Percentiles rank a stretch among this genome's conserved stretches.
phyloP scores from a whole-genome alignment of 768 basidiomycete genomes.

The Panellus pusillus region DNA sequence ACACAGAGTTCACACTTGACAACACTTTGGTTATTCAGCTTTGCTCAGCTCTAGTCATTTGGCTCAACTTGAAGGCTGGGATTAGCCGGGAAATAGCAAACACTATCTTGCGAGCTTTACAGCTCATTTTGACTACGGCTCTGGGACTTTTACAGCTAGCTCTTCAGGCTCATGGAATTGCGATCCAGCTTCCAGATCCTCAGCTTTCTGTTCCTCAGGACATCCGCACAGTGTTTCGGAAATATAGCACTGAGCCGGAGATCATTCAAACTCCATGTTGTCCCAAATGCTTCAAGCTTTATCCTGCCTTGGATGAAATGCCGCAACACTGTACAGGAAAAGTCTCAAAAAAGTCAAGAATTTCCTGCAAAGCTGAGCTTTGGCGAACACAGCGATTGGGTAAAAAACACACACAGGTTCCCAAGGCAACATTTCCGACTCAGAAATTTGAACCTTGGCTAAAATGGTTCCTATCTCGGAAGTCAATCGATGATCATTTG shows the following conservation, averaged over 20 bases:
- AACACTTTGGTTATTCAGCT: no score
- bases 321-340: not conserved
- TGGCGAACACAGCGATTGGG: not conserved
- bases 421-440: not conserved
- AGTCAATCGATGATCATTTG: not conserved
- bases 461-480: not conserved
- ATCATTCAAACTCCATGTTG: not conserved
- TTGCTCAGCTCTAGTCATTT: not conserved
- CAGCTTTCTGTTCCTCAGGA: not conserved
- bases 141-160: not conserved
- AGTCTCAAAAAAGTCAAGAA: not conserved
- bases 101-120: not conserved
- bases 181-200: not conserved
- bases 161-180: not conserved
- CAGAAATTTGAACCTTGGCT: constrained; percentile 8
- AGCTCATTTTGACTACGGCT: not conserved
- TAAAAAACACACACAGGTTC: not conserved
- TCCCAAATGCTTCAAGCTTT: not conserved
- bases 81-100: not conserved
- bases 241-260: not conserved
- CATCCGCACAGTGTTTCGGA: not conserved
- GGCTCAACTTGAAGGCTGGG: constrained; percentile 1
- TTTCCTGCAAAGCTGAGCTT: not conserved
- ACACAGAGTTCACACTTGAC: no score
- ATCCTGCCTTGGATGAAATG: not conserved